Percentiles rank a stretch among this genome's conserved stretches.
These are phyloP conservation scores for Rhizopogon vulgaris DNA, from an alignment of 768 basidiomycete species.

Conservation along the genomic window DNA sequence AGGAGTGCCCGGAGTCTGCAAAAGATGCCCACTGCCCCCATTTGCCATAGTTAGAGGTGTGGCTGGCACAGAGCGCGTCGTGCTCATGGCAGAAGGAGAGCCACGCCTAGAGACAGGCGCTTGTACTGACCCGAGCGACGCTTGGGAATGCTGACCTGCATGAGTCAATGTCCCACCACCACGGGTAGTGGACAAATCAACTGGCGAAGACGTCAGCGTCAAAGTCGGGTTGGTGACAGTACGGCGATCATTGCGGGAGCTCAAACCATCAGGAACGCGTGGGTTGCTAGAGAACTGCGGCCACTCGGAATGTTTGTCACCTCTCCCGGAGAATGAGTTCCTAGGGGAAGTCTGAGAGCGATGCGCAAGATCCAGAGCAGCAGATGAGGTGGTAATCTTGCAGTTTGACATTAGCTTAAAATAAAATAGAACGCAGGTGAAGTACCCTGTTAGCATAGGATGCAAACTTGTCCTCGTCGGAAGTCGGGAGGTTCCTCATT, in stretches of 20 bases:
- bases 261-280: constrained; percentile 54
- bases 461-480: constrained; percentile 83
- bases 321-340: constrained; percentile 48
- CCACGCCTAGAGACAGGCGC: constrained; percentile 61
- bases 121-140: constrained; percentile 24
- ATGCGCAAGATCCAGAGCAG: constrained; percentile 89
- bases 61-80: constrained; percentile 78
- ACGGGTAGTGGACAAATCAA: constrained; percentile 39
- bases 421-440: not conserved
- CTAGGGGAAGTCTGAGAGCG: constrained; percentile 77
- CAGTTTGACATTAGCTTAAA: constrained; percentile 1
- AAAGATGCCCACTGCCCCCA: constrained; percentile 38
- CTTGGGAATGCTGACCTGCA: constrained; percentile 54
- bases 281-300: constrained; percentile 73
- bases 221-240: constrained; percentile 71
- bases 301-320: constrained; percentile 87
- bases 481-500: constrained; percentile 82
- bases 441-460: constrained; percentile 60
- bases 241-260: constrained; percentile 56
- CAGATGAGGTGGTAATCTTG: constrained; percentile 81
- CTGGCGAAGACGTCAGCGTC: constrained; percentile 50
- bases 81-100: constrained; percentile 59
- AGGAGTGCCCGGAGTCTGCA: constrained; percentile 63
- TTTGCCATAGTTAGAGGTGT: constrained; percentile 61
- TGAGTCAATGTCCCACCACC: constrained; percentile 59